These are phyloP conservation scores for Yamadazyma kitorensis DNA, from an alignment of 805 yeast genomes.

Conservation along the genomic window DNA sequence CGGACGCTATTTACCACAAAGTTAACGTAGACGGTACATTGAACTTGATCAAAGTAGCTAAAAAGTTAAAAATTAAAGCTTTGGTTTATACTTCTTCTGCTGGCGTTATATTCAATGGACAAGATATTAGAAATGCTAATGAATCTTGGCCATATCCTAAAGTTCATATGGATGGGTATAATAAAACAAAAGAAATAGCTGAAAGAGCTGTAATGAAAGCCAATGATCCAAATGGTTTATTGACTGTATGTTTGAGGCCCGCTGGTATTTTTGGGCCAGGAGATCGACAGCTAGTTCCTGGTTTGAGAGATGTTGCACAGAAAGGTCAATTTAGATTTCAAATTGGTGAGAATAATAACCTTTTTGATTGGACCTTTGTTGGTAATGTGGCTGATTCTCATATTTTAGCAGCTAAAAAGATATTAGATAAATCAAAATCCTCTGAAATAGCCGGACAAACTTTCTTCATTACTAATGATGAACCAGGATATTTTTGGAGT, in stretches of 20 bases:
- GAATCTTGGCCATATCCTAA: constrained; percentile 93
- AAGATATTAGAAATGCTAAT: constrained; percentile 85
- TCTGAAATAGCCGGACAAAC: constrained; percentile 72
- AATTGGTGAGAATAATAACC: constrained; percentile 88
- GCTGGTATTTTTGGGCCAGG: constrained; percentile 99
- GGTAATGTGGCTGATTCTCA: constrained; percentile 98
- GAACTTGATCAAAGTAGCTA: constrained; percentile 65
- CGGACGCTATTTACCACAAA: constrained; percentile 77
- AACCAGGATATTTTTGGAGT: constrained; percentile 96
- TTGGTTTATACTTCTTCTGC: constrained; percentile 95
- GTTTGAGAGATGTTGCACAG: constrained; percentile 76
- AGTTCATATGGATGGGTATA: constrained; percentile 94
- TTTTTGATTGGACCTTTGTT: constrained; percentile 97
- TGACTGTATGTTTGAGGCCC: constrained; percentile 88
- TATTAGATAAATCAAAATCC: constrained; percentile 47
- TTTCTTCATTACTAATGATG: constrained; percentile 88
- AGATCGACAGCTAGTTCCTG: constrained; percentile 94
- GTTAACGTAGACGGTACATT: constrained; percentile 91
- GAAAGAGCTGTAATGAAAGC: constrained; percentile 78
- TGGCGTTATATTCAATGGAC: constrained; percentile 96
- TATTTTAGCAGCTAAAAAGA: constrained; percentile 81
- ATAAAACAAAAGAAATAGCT: constrained; percentile 90
- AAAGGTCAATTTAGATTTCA: constrained; percentile 89
- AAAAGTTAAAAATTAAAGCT: constrained; percentile 52
- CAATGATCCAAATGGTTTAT: constrained; percentile 54